A percentile compares a stretch with the other conserved stretches of the same genome.
These are phyloP conservation scores for Schoenoplectus tabernaemontani DNA, from an alignment of 202 grass and related monocot species.

Conservation along the genomic window DNA sequence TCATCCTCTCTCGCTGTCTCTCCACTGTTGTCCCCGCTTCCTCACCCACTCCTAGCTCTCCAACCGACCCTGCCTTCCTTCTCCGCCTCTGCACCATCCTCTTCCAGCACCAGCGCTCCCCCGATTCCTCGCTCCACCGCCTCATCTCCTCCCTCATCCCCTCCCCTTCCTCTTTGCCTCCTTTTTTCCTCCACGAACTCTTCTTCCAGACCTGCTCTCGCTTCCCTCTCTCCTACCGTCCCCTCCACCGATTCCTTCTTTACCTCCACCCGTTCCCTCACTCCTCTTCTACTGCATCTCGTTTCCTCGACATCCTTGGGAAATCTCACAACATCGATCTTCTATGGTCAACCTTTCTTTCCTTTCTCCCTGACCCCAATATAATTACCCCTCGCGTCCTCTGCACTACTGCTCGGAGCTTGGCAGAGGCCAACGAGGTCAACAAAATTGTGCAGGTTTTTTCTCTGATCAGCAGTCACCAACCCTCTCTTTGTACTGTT, in stretches of 20 bases:
- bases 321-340: conserved; percentile 54
- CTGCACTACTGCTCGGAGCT: conserved; percentile 32
- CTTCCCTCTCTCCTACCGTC: conserved; percentile 66
- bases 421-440: conserved; percentile 47
- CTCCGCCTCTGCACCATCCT: conserved; percentile 67
- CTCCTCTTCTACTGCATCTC: conserved; percentile 45
- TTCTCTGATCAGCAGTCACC: conserved; percentile 30
- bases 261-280: conserved; percentile 44
- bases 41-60: background rate
- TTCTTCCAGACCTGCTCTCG: conserved; percentile 40
- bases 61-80: conserved; percentile 38
- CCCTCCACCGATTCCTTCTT: conserved; percentile 60
- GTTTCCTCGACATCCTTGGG: conserved; percentile 49
- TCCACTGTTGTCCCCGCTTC: background rate
- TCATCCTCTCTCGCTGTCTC: background rate
- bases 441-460: conserved; percentile 51
- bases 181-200: conserved; percentile 58
- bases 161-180: conserved; percentile 27
- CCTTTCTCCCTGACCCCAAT: conserved; percentile 14
- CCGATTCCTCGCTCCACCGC: conserved; percentile 35
- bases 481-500: conserved; percentile 27
- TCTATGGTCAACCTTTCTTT: conserved; percentile 39
- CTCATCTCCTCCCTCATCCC: conserved; percentile 41
- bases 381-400: conserved; percentile 36
- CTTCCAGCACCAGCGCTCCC: conserved; percentile 62